These are phyloP conservation scores for Colletotrichum cuscutae DNA, from an alignment of 2,329 filamentous ascomycete genomes.

Conservation along the genomic window DNA sequence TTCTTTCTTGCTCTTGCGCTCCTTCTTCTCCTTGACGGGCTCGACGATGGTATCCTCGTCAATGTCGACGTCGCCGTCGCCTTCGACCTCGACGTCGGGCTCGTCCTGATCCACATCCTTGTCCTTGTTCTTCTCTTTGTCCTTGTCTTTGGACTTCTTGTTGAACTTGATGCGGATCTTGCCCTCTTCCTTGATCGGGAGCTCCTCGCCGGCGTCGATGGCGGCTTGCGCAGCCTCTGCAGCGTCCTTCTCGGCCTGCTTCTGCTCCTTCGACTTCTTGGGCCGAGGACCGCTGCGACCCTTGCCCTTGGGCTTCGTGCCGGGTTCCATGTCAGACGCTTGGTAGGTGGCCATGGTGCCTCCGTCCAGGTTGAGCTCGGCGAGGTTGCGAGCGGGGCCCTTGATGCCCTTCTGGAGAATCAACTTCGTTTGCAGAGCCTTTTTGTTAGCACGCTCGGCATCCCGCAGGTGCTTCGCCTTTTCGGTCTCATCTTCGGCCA, in stretches of 20 bases:
- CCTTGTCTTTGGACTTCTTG: constrained; percentile 59
- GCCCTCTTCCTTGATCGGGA: constrained; percentile 68
- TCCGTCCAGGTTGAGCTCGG: constrained; percentile 85
- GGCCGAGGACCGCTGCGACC: constrained; percentile 73
- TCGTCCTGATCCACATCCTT: constrained; percentile 46
- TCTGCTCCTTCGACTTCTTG: constrained; percentile 91
- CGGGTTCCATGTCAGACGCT: constrained; percentile 66
- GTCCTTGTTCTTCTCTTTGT: constrained; percentile 52
- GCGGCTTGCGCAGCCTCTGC: constrained; percentile 91
- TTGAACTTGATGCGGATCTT: constrained; percentile 73
- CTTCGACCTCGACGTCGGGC: constrained; percentile 50
- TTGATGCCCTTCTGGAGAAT: constrained; percentile 88
- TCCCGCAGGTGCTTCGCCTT: constrained; percentile 83
- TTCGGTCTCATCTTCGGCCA: constrained; percentile 84
- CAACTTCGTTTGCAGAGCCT: constrained; percentile 89
- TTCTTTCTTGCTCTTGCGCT: constrained; percentile 57
- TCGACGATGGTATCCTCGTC: constrained; percentile 49
- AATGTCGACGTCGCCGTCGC: constrained; percentile 40
- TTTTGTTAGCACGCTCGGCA: constrained; percentile 90
- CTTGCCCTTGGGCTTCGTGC: constrained; percentile 60
- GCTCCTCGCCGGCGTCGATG: constrained; percentile 80
- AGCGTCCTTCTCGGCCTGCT: constrained; percentile 82
- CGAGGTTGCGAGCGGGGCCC: constrained; percentile 71
- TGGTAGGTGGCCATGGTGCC: constrained; percentile 89
- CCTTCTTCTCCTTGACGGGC: constrained; percentile 53